These are phyloP conservation scores for Aspergillus texensis DNA, from an alignment of 2,329 filamentous ascomycete species.

Conservation along the genomic window DNA sequence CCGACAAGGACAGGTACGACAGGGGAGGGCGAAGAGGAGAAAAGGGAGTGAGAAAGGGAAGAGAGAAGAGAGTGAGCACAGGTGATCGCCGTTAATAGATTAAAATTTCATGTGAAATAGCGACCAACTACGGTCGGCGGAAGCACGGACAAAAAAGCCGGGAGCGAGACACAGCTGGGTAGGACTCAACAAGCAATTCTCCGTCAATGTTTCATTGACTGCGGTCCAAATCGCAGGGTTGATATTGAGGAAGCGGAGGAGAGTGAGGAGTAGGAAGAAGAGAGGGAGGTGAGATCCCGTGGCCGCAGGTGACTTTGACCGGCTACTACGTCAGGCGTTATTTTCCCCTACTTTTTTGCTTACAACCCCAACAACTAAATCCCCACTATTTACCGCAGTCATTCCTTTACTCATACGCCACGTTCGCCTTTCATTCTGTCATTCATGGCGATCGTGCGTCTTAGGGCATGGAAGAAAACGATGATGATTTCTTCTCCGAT, in stretches of 20 bases:
- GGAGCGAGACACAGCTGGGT: background rate
- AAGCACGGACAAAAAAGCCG: slow-evolving; percentile 6
- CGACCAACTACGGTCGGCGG: slow-evolving; percentile 30
- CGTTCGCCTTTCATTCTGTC: slow-evolving; percentile 1
- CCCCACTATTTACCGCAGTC: background rate
- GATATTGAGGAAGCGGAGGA: slow-evolving; percentile 1
- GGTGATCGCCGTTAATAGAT: slow-evolving; percentile 23
- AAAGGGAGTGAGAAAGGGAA: slow-evolving; percentile 13
- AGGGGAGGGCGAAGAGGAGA: slow-evolving; percentile 11
- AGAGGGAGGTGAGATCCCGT: slow-evolving; percentile 13
- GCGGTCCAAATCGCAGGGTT: background rate
- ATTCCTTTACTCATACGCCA: background rate
- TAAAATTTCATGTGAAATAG: slow-evolving; percentile 38
- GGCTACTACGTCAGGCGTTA: slow-evolving; percentile 16
- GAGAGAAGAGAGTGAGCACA: slow-evolving; percentile 9
- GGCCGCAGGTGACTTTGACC: slow-evolving; percentile 16
- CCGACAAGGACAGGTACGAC: slow-evolving; percentile 13
- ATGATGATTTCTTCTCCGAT: slow-evolving; percentile 52
- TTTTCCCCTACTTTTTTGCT: background rate
- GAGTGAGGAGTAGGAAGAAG: slow-evolving; percentile 7
- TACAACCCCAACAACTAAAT: background rate
- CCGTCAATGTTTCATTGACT: background rate
- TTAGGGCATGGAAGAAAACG: slow-evolving; percentile 51
- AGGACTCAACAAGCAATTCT: background rate
- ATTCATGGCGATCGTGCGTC: slow-evolving; percentile 33